Base-by-base conservation (phyloP, 768 basidiomycete genomes). In the Boletus sp. region DNA sequence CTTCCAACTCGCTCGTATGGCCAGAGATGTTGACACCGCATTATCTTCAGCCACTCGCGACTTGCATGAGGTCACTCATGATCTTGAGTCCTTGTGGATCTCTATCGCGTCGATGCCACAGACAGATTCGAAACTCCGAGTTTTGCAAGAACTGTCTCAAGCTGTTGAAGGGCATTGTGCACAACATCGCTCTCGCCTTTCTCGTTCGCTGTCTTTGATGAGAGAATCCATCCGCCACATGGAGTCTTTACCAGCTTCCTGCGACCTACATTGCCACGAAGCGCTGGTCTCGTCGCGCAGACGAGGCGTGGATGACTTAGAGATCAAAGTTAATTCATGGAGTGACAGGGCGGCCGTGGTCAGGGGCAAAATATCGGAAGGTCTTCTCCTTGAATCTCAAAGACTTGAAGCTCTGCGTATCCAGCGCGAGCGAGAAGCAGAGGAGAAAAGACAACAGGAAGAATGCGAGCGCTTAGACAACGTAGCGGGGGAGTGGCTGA, bases 141-240 rank as follows among this genome's bases (percentile, higher is more conserved):
- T 66, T 30, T 69, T 88, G 27, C 70, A 63, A 27, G 47, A 59
- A 19, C 62, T 84, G 23, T 67, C 67, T 15, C 63, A 60, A 39
- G 60, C 73, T 13, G 57, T 80, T 17, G 75, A 81, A 51, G 56
- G 61, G 21, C 58, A 73, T 44, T 62, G 70, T 45, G 57, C 72
- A 42, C 53, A 64, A 4, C 68, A 75, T 62, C 71, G 74, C 60
- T 57, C 69, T 51, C 63, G 66, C 30, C 72, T 82, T 56, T 68
- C 74, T 13, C 74, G 75, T 23, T 80, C 80, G 0, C 70, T 88
- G 40, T 78, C 81, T 17, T 72, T 77, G 7, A 75, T 84, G 41
- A 83, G 79, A 19, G 79, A 82, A 41, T 67, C 81, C 3, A 71
- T 90, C 19, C 75, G 76, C 19, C 71, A 69, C 23, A 82, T 92